phyloP scores from a whole-genome alignment of 148 eudicot genomes.

The Rhododendron kiyosumense region DNA sequence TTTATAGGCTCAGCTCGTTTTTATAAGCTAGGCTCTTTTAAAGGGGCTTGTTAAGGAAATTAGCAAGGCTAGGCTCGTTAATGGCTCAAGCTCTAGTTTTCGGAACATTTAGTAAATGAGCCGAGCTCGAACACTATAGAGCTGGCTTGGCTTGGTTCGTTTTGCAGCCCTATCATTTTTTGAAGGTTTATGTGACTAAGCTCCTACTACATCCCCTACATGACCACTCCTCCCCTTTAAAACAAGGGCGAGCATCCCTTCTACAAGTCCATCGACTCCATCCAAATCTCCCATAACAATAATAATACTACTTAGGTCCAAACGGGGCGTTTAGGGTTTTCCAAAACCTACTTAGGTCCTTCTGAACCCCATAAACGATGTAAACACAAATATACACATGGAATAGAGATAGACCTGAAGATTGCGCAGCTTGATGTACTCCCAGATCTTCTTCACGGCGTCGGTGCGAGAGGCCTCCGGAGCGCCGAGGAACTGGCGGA shows the following conservation, averaged over 20 bases:
- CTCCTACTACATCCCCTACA: neutral
- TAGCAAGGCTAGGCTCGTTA: no score
- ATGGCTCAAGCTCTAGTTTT: neutral
- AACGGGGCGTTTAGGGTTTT: neutral
- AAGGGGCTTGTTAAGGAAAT: no score
- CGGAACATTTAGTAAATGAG: neutral
- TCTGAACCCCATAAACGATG: neutral
- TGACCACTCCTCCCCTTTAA: neutral
- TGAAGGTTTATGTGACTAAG: neutral
- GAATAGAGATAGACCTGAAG: conserved; percentile 28
- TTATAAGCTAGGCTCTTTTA: no score
- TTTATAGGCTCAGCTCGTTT: no score
- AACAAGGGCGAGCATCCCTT: neutral
- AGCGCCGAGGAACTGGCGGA: conserved; percentile 26
- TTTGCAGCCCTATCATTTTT: neutral
- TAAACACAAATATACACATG: neutral
- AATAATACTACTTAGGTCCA: neutral
- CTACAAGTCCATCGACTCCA: neutral
- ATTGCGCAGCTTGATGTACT: conserved; percentile 29
- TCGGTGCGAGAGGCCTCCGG: conserved; percentile 24
- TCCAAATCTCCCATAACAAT: neutral
- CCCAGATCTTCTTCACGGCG: conserved; percentile 43
- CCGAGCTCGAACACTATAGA: neutral
- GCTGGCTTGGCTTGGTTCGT: no score
- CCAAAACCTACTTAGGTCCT: neutral